These are phyloP conservation scores for Mycena vulgaris DNA, from an alignment of 768 basidiomycete species.

Conservation along the genomic window DNA sequence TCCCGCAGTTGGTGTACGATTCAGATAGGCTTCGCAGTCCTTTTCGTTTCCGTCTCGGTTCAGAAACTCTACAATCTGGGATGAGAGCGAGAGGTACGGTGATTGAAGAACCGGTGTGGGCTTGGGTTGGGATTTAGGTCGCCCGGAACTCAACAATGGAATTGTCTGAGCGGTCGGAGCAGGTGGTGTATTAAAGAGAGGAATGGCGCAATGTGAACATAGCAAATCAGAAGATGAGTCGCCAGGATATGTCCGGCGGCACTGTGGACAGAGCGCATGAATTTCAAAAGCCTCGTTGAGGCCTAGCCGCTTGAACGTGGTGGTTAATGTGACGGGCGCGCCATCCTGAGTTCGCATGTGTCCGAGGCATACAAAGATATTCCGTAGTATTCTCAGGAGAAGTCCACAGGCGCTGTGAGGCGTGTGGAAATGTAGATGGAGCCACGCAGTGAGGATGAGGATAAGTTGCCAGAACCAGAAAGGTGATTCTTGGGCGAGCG, in stretches of 20 bases:
- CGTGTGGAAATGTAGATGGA: conserved; percentile 18
- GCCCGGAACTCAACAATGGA: background rate
- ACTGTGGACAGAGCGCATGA: conserved; percentile 4
- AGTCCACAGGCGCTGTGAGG: background rate
- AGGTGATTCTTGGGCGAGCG: background rate
- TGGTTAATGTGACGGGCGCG: conserved; percentile 11
- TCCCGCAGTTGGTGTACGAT: background rate
- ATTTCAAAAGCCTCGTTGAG: background rate
- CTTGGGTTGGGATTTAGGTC: background rate
- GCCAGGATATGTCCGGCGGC: conserved; percentile 8
- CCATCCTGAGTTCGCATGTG: background rate
- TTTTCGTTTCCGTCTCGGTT: background rate
- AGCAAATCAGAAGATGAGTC: background rate
- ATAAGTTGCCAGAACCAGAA: conserved; percentile 23
- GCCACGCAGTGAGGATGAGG: background rate
- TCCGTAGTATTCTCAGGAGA: background rate
- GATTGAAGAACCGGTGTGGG: conserved; percentile 3
- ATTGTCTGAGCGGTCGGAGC: background rate
- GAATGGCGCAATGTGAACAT: conserved; percentile 1
- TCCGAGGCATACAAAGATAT: background rate
- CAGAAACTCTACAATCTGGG: background rate
- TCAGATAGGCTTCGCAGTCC: conserved; percentile 1
- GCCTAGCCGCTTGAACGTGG: conserved; percentile 9
- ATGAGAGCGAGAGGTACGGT: background rate
- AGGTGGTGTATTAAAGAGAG: conserved; percentile 3